Percentiles rank a stretch among this genome's conserved stretches.
Conservation (phyloP, 768 basidiomycete genomes). For the Pleurotus platypus region DNA sequence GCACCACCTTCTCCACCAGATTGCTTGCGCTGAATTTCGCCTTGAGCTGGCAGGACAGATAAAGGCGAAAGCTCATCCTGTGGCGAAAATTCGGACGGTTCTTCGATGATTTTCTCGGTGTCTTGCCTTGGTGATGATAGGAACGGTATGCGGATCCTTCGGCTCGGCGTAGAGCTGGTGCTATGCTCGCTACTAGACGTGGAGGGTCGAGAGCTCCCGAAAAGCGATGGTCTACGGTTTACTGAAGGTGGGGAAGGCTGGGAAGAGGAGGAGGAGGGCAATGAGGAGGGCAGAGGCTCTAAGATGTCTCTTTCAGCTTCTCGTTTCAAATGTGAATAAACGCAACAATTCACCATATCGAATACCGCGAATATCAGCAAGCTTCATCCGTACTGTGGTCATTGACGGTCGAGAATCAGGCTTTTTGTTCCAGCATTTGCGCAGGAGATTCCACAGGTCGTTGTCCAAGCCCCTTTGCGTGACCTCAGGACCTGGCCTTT, state of each 20-base stretch:
- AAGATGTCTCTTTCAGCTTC: neutral
- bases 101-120: neutral
- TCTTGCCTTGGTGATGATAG: neutral
- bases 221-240: slow-evolving; percentile 11
- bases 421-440: slow-evolving; percentile 37
- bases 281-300: neutral
- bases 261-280: neutral
- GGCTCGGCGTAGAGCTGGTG: slow-evolving; percentile 6
- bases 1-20: neutral
- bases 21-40: neutral
- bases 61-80: slow-evolving; percentile 5
- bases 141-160: neutral
- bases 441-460: slow-evolving; percentile 40
- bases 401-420: slow-evolving; percentile 37
- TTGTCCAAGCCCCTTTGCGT: slow-evolving; percentile 28
- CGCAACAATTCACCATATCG: neutral
- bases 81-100: slow-evolving; percentile 3
- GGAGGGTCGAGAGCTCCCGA: slow-evolving; percentile 11
- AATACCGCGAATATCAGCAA: slow-evolving; percentile 17
- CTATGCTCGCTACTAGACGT: slow-evolving; percentile 11
- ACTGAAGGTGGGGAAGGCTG: neutral
- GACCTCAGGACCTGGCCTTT: slow-evolving; percentile 27
- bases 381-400: slow-evolving; percentile 22
- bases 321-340: neutral
- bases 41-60: slow-evolving; percentile 10